Conservation (phyloP, 192 early-diverging fungal species). For the Funneliformis mosseae region DNA sequence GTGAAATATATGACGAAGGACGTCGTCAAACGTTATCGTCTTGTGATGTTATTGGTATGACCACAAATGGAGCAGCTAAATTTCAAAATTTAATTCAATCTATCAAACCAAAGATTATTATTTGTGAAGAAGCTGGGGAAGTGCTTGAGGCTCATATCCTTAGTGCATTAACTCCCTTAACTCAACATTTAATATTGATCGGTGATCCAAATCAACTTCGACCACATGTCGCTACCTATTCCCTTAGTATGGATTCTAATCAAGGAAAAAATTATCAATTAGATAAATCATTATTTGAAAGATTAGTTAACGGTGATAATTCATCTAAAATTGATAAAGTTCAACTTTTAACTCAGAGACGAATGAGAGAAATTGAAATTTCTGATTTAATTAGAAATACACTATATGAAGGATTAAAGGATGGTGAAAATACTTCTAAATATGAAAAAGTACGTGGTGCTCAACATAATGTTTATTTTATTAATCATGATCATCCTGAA, state of each 20-base stretch:
- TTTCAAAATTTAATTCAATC: slow-evolving; percentile 32
- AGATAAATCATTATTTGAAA: neutral
- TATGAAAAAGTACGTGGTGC: slow-evolving; percentile 48
- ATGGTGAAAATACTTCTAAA: slow-evolving; percentile 36
- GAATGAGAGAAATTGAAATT: slow-evolving; percentile 54
- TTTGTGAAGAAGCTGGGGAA: slow-evolving; percentile 31
- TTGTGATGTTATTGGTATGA: neutral
- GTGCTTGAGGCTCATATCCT: slow-evolving; percentile 61
- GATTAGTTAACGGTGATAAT: slow-evolving; percentile 30
- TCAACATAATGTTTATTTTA: slow-evolving; percentile 49
- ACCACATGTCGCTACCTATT: neutral
- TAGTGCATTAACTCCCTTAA: slow-evolving; percentile 43
- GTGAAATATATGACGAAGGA: slow-evolving; percentile 40
- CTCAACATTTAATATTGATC: slow-evolving; percentile 60
- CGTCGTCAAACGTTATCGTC: slow-evolving; percentile 37
- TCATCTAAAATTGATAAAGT: neutral
- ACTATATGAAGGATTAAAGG: slow-evolving; percentile 50
- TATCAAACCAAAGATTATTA: slow-evolving; percentile 52
- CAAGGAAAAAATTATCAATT: slow-evolving; percentile 44
- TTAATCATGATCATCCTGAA: slow-evolving; percentile 52
- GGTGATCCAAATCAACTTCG: slow-evolving; percentile 46
- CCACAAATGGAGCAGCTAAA: slow-evolving; percentile 39
- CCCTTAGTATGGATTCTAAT: slow-evolving; percentile 39
- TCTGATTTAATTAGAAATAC: slow-evolving; percentile 50
- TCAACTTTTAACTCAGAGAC: neutral